phyloP scores from a whole-genome alignment of 768 basidiomycete genomes.

The Tylopilus plumbeoviolaceoides region DNA sequence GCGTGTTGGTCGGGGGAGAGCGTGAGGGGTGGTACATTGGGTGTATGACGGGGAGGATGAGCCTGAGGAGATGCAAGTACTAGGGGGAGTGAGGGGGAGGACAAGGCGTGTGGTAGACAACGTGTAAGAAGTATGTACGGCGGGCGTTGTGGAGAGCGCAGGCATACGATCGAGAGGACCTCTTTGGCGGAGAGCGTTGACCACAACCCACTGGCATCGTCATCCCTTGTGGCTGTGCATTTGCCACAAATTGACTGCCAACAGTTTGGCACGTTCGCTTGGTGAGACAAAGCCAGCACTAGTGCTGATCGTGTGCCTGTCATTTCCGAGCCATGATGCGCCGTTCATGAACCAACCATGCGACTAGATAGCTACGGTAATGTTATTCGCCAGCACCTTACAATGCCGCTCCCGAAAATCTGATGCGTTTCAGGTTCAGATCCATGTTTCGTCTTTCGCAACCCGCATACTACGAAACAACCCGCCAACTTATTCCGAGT shows the following conservation, averaged over 20 bases:
- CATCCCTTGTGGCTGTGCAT: constrained; percentile 9
- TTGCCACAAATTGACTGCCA: neutral
- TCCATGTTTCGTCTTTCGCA: neutral
- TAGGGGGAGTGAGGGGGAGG: neutral
- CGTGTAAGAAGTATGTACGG: neutral
- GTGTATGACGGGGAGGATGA: neutral
- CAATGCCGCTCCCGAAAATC: neutral
- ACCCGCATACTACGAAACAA: neutral
- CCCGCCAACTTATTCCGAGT: neutral
- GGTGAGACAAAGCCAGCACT: too few relatives aligned
- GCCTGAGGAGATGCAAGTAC: neutral
- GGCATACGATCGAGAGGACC: constrained; percentile 10
- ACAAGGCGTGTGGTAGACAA: neutral
- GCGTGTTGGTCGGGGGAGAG: constrained; percentile 9
- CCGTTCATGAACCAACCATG: too few relatives aligned
- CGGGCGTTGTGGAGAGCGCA: neutral
- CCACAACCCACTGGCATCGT: neutral
- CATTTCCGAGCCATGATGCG: too few relatives aligned
- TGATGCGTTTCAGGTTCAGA: neutral
- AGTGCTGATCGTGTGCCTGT: too few relatives aligned
- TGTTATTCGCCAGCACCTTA: too few relatives aligned
- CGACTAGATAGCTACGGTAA: too few relatives aligned
- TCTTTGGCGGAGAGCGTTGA: neutral
- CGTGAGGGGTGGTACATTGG: constrained; percentile 16
- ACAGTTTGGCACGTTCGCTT: neutral